phyloP scores from a whole-genome alignment of 2,329 filamentous ascomycete genomes.

The Paecilomyces sp. region DNA sequence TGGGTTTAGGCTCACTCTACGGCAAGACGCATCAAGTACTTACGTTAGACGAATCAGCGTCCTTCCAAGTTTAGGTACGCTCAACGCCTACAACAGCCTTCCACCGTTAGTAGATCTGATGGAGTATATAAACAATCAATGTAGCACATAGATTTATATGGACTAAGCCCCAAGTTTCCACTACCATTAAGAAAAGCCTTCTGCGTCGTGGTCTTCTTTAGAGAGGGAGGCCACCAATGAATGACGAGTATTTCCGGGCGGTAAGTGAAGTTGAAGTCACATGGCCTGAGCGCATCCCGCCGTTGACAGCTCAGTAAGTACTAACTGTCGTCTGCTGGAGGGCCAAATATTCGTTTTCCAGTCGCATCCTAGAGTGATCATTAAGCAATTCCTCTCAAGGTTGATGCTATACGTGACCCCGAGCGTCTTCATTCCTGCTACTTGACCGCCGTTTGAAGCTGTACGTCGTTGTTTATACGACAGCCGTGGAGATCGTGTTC shows the following conservation, averaged over 20 bases:
- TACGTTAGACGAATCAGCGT: background rate
- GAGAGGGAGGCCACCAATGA: background rate
- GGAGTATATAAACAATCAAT: background rate
- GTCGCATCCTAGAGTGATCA: background rate
- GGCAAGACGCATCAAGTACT: background rate
- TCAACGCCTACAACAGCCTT: background rate
- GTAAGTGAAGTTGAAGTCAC: conserved; percentile 23
- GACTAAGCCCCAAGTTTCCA: background rate
- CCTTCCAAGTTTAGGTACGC: background rate
- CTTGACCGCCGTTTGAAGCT: background rate
- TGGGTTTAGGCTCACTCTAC: background rate
- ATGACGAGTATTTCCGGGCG: conserved; percentile 9
- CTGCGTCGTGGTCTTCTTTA: background rate
- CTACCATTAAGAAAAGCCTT: background rate
- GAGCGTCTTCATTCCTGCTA: background rate
- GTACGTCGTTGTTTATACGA: background rate
- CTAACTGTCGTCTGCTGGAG: background rate
- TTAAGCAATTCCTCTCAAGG: background rate
- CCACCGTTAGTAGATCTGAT: background rate
- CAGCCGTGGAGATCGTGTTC: background rate
- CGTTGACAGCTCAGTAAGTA: conserved; percentile 3
- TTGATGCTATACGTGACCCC: background rate
- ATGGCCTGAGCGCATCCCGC: conserved; percentile 4
- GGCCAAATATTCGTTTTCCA: background rate
- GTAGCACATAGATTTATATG: background rate